Evolutionary conservation across 2,329 filamentous ascomycete genomes (phyloP).

Genomic region (Xylariaceae sp.): DNA sequence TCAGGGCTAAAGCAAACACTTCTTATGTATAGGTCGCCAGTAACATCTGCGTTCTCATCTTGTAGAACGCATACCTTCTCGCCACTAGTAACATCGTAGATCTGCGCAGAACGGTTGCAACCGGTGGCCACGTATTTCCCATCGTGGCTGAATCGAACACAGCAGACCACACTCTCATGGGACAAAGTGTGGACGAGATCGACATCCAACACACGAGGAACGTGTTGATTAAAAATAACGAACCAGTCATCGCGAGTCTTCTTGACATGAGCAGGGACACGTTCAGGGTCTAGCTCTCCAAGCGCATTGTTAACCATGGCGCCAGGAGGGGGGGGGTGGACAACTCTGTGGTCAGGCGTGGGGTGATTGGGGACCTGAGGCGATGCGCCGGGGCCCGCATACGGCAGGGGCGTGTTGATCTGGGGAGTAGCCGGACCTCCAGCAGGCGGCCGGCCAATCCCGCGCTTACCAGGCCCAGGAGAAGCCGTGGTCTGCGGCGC

Average conservation of each 20-base stretch:
- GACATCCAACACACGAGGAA: conserved; percentile 89
- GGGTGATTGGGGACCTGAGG: conserved; percentile 84
- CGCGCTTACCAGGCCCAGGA: conserved; percentile 77
- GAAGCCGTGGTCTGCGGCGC: conserved; percentile 85
- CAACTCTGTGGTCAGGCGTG: conserved; percentile 69
- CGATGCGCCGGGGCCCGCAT: conserved; percentile 81
- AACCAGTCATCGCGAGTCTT: conserved; percentile 93
- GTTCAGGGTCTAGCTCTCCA: conserved; percentile 85
- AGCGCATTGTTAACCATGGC: conserved; percentile 68
- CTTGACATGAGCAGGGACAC: conserved; percentile 85
- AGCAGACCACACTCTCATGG: conserved; percentile 97
- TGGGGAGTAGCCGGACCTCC: conserved; percentile 85
- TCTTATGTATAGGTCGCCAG: conserved; percentile 93
- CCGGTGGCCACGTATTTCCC: conserved; percentile 96
- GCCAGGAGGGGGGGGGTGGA: conserved; percentile 56
- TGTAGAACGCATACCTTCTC: conserved; percentile 89
- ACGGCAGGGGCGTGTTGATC: conserved; percentile 86
- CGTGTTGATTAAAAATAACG: conserved; percentile 92
- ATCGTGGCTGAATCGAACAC: conserved; percentile 94
- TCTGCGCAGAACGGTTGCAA: conserved; percentile 98
- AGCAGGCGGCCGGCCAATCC: conserved; percentile 69
- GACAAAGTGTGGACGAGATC: conserved; percentile 91
- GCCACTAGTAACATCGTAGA: conserved; percentile 90
- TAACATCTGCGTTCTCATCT: conserved; percentile 84
- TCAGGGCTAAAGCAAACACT: conserved; percentile 99